Conservation (phyloP, 176 grass and related monocot genomes). For the Zea mays region DNA sequence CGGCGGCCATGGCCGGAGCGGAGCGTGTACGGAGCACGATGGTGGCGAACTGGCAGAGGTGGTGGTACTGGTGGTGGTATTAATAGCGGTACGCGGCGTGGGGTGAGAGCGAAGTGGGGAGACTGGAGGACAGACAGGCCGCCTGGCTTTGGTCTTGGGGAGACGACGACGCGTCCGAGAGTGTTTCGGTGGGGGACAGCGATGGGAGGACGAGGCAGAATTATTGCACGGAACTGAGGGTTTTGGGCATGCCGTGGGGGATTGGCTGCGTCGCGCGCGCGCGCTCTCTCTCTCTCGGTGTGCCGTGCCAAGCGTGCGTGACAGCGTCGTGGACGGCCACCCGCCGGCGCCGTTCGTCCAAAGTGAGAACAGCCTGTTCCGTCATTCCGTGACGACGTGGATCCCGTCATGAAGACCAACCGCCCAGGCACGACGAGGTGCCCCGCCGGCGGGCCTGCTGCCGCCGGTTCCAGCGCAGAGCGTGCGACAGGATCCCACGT, state of each 20-base stretch:
- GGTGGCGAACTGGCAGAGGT: background rate
- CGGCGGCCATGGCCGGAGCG: slow-evolving; percentile 38
- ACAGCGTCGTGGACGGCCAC: background rate
- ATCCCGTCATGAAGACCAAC: background rate
- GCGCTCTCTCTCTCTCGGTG: background rate
- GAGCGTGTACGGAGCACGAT: background rate
- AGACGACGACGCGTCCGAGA: background rate
- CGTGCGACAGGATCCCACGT: background rate
- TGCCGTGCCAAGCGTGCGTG: slow-evolving; percentile 23
- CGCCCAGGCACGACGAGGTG: background rate
- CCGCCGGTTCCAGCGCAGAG: background rate
- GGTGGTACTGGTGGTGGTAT: slow-evolving; percentile 12
- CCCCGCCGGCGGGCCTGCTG: background rate
- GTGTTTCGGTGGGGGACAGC: slow-evolving; percentile 22
- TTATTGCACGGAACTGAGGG: slow-evolving; percentile 21
- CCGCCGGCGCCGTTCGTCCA: background rate
- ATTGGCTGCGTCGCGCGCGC: slow-evolving; percentile 11
- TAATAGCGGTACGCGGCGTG: slow-evolving; percentile 35
- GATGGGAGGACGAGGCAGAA: slow-evolving; percentile 7
- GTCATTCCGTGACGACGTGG: background rate
- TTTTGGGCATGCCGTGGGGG: slow-evolving; percentile 4
- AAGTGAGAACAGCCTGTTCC: background rate
- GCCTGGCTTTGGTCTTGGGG: background rate
- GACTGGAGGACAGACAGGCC: background rate
- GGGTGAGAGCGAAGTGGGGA: background rate